Percentiles rank a stretch among this genome's conserved stretches.
These are phyloP conservation scores for Epithemia pelagica DNA, from an alignment of 108 stramenopile genomes.

Conservation along the genomic window DNA sequence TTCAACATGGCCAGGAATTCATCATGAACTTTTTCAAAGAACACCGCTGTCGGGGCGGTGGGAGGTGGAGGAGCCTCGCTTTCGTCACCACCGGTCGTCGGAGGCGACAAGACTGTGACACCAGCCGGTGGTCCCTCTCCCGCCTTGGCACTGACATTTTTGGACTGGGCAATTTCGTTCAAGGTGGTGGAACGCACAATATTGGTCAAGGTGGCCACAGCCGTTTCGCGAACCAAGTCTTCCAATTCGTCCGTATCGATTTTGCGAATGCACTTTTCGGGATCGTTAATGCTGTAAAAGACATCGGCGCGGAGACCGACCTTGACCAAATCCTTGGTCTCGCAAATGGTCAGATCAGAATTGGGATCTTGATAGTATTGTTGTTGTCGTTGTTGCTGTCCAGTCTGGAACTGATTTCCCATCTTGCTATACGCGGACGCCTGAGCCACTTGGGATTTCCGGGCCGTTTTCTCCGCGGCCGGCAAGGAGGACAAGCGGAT, in stretches of 20 bases:
- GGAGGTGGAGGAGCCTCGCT: neutral
- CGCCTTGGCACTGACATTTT: slow-evolving; percentile 12
- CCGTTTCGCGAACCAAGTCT: slow-evolving; percentile 30
- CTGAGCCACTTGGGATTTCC: neutral
- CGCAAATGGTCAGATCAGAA: slow-evolving; percentile 24
- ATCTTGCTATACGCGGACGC: neutral
- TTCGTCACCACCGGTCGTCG: neutral
- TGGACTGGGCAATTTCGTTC: slow-evolving; percentile 27
- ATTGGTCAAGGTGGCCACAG: slow-evolving; percentile 30
- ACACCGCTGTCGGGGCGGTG: slow-evolving; percentile 2
- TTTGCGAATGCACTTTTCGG: slow-evolving; percentile 27
- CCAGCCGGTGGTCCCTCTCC: neutral
- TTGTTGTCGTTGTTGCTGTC: neutral
- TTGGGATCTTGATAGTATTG: slow-evolving; percentile 16
- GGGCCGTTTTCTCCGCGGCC: neutral
- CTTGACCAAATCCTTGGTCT: slow-evolving; percentile 35
- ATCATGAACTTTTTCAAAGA: slow-evolving; percentile 27
- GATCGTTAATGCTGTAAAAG: slow-evolving; percentile 31
- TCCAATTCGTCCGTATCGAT: slow-evolving; percentile 23
- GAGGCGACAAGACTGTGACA: neutral
- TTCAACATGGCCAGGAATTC: slow-evolving; percentile 27
- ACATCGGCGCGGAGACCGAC: slow-evolving; percentile 34
- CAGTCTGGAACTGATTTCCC: neutral
- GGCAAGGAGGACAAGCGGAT: slow-evolving; percentile 10
- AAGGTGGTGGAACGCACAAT: slow-evolving; percentile 29